A percentile compares a stretch with the other conserved stretches of the same genome.
Evolutionary conservation across 2,329 filamentous ascomycete genomes (phyloP).

Genomic region (Trichoderma sp.): DNA sequence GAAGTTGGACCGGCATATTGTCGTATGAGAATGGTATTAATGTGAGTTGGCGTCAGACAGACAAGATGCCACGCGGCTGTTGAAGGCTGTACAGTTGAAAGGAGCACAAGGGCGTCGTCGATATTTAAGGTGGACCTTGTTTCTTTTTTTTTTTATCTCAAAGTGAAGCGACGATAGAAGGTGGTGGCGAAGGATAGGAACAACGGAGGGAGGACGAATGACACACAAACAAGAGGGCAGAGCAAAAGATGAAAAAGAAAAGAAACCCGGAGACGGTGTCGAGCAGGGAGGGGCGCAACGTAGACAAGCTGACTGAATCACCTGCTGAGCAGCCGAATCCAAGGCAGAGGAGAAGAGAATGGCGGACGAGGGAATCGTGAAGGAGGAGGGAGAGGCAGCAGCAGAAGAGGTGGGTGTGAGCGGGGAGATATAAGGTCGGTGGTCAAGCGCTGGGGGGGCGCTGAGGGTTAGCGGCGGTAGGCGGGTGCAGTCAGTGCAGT

Average conservation of each 20-base stretch:
- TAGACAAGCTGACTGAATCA: conserved; percentile 47
- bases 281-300: conserved; percentile 45
- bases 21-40: conserved; percentile 2
- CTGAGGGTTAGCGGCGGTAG: conserved; percentile 28
- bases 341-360: conserved; percentile 56
- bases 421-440: conserved; percentile 48
- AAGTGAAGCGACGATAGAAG: conserved; percentile 2
- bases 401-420: conserved; percentile 48
- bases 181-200: conserved; percentile 8
- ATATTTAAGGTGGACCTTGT: not conserved
- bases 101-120: not conserved
- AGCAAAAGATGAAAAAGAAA: conserved; percentile 48
- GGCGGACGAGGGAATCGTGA: conserved; percentile 63
- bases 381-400: conserved; percentile 48
- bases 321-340: conserved; percentile 63
- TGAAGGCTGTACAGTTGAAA: conserved; percentile 1
- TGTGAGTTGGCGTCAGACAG: not conserved
- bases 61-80: not conserved
- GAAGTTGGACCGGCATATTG: conserved; percentile 84
- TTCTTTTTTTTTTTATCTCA: conserved; percentile 8
- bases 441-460: conserved; percentile 28
- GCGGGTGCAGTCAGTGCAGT: conserved; percentile 23
- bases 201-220: conserved; percentile 16
- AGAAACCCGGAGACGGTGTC: conserved; percentile 54
- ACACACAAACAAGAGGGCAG: conserved; percentile 10